Conservation (phyloP, 202 grass and related monocot genomes). For the Eragrostis tef region DNA sequence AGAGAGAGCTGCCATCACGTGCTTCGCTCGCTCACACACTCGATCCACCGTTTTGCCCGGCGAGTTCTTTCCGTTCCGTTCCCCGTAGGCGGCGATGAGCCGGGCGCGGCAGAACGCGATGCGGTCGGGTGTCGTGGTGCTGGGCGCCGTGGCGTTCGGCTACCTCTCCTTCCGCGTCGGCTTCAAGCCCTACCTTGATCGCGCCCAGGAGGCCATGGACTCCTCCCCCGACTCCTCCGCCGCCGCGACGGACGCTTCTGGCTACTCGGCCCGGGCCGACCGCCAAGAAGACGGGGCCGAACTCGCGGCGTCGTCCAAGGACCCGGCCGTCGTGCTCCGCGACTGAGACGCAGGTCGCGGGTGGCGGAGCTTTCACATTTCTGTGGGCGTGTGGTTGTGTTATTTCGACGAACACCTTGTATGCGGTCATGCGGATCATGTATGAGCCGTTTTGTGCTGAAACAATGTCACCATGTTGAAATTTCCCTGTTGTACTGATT, state of each 20-base stretch:
- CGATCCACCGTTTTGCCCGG: background rate
- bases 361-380: background rate
- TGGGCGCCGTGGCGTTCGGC: slow-evolving; percentile 68
- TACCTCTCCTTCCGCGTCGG: slow-evolving; percentile 86
- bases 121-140: slow-evolving; percentile 79
- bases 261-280: background rate
- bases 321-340: slow-evolving; percentile 41
- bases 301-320: slow-evolving; percentile 33
- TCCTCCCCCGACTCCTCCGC: slow-evolving; percentile 21
- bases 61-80: background rate
- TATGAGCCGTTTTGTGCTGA: background rate
- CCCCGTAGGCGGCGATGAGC: slow-evolving; percentile 16
- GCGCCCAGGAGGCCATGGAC: slow-evolving; percentile 62
- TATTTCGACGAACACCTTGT: slow-evolving; percentile 45
- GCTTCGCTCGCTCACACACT: background rate
- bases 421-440: background rate
- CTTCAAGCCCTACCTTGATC: slow-evolving; percentile 90
- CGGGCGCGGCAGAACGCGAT: slow-evolving; percentile 66
- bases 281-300: background rate
- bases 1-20: too few relatives aligned
- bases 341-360: background rate
- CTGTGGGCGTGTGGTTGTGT: background rate
- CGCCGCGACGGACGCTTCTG: background rate
- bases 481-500: too few relatives aligned
- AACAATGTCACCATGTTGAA: background rate